A percentile compares a stretch with the other conserved stretches of the same genome.
Evolutionary conservation across 306 rosid species (phyloP).

Genomic region (Erythrophleum fordii): DNA sequence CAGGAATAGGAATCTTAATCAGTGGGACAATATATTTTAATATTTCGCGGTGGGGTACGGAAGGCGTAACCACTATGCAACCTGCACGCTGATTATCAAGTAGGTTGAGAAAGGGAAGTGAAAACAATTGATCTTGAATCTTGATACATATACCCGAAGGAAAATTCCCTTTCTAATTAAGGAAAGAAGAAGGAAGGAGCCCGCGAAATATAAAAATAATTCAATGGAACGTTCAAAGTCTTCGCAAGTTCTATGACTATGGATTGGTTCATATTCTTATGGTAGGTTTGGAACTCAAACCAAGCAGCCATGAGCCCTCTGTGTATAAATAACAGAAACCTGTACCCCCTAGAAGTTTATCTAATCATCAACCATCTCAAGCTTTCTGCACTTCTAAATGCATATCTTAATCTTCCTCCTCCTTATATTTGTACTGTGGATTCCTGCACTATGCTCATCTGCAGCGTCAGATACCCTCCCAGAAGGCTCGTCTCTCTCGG

Average conservation of each 20-base stretch:
- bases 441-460: slow-evolving; percentile 31
- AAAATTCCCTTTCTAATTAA: too few species aligned
- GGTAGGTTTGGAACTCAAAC: background rate
- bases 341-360: background rate
- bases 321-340: background rate
- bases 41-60: background rate
- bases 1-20: background rate
- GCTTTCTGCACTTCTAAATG: slow-evolving; percentile 19
- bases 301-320: background rate
- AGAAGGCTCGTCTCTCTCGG: slow-evolving; percentile 46
- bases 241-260: background rate
- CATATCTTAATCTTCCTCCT: slow-evolving; percentile 16
- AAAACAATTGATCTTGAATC: background rate
- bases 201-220: background rate
- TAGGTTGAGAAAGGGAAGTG: background rate
- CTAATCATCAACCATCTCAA: background rate
- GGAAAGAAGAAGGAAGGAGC: background rate
- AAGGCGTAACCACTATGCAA: background rate
- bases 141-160: background rate
- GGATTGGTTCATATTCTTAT: background rate
- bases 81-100: background rate
- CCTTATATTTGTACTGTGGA: slow-evolving; percentile 23
- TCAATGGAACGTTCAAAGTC: background rate
- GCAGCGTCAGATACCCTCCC: slow-evolving; percentile 39
- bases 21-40: background rate